Base-by-base conservation (phyloP, 306 rosid species). In the Bauhinia variegata region DNA sequence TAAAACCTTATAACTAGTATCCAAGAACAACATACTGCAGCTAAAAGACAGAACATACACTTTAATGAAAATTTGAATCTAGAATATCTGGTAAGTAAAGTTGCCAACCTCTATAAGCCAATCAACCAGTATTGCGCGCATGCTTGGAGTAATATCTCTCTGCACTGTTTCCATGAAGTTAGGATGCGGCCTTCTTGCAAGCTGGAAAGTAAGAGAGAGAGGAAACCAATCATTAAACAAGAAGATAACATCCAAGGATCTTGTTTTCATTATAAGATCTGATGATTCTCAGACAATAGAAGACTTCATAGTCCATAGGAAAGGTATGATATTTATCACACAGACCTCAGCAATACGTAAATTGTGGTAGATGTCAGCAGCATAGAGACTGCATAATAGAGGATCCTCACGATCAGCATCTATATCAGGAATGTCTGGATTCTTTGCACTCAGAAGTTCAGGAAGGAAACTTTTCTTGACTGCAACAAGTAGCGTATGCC, bases 101-200 rank as follows among this genome's bases (percentile, higher is more conserved):
- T 68, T 68, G 59, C 92, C 34, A 62, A 95, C 99, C 99, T 91
- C 97, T 14, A 90, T 96, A 55, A 95, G 96, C 99, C 99, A 95
- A 82, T 95, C 99, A 39, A 95, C 82, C 66, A 95, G 78, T 67
- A 95, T 86, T 15, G 83, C 89, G 4, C 99, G 95, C 99, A 91
- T 95, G 78, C 76, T 82, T 75, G 76, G 91, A 73, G 89, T 88
- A 67, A 95, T 84, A 78, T 90, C 96, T 50, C 33, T 84, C 75
- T 91, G 99, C 53, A 79, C 71, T 23, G 79, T 83, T 76, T 83
- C 91, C 95, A 91, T 86, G 53, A 79, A 86, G 75, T 58, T 60
- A 44, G 90, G 77, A 80, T 32, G 17, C 31, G 89, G 97, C 53
- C 96, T 86, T 84, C 92, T 82, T 12, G 80, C 72, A 52, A 95